Base-by-base conservation (phyloP, 2,329 filamentous ascomycete species). In the Mycosphaerella sp. region DNA sequence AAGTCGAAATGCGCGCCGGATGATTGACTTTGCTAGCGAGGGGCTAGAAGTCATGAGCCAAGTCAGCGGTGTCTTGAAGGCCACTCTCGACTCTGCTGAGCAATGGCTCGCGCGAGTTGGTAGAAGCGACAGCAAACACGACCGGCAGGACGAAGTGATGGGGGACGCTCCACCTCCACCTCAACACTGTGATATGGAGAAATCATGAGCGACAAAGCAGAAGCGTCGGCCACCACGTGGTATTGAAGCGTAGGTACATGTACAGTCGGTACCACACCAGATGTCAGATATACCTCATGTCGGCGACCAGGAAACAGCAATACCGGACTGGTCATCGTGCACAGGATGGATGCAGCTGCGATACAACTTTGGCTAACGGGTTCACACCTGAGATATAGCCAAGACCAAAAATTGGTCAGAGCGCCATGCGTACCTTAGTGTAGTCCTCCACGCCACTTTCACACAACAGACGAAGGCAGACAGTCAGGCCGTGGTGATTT, bases 11-110 rank as follows among this genome's bases (percentile, higher is more conserved):
- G 89, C 88, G 0, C 85, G 89, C 60, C 79, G 86, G 36, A 89
- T 94, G 50, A 73, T 97, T 10, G 82, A 93, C 1, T 81, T 97
- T 45, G 91, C 91, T 6, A 86, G 86, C 63, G 91, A 97, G 67
- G 89, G 90, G 0, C 75, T 97, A 12, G 89, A 96, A 61, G 95
- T 97, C 85, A 89, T 97, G 78, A 80, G 82, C 1, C 89, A 96
- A 67, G 89, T 98, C 44, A 93, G 84, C 36, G 82, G 84, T 4
- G 87, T 96, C 1, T 79, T 97, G 7, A 87, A 94, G 60, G 86
- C 89, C 47, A 97, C 93, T 0, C 86, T 97, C 47, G 80, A 87
- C 49, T 93, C 87, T 62, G 93, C 93, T 0, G 91, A 97, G 69
- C 82, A 85, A 61, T 97, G 93, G 93, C 87, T 91, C 58, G 86